These are phyloP conservation scores for Rhypophila decipiens DNA, from an alignment of 495 filamentous ascomycete species.

Conservation along the genomic window DNA sequence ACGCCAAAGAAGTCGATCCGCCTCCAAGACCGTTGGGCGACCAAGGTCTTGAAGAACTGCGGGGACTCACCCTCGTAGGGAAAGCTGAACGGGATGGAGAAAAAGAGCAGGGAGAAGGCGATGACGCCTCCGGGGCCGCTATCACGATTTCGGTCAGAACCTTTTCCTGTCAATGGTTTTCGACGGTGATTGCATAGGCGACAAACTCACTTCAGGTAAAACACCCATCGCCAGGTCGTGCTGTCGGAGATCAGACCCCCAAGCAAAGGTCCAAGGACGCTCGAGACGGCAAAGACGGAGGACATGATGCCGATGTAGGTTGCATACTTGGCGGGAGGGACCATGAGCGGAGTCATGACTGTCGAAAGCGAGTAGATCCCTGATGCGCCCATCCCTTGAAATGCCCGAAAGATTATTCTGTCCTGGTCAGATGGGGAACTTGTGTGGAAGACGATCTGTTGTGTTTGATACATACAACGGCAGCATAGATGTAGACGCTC, in stretches of 20 bases:
- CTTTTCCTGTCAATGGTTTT: background rate
- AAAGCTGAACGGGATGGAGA: background rate
- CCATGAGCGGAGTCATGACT: constrained; percentile 41
- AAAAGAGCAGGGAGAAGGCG: background rate
- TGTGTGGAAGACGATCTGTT: background rate
- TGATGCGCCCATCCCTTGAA: constrained; percentile 51
- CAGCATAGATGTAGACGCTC: constrained; percentile 34
- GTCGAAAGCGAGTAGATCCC: constrained; percentile 48
- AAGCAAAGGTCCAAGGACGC: constrained; percentile 36
- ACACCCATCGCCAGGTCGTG: constrained; percentile 35
- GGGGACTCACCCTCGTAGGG: no score
- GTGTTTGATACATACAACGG: constrained; percentile 35
- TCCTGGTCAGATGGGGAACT: no score
- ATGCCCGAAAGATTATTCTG: constrained; percentile 47
- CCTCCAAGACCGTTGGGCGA: no score
- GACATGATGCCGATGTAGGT: constrained; percentile 42
- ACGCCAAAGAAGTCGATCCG: background rate
- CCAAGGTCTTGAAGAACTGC: background rate
- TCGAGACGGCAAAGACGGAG: constrained; percentile 38
- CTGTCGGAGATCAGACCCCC: constrained; percentile 35
- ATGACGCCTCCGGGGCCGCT: background rate
- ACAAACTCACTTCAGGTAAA: constrained; percentile 29
- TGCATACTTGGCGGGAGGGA: constrained; percentile 38
- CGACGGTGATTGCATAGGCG: no score
- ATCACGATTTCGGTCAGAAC: background rate